A percentile compares a stretch with the other conserved stretches of the same genome.
phyloP scores from a whole-genome alignment of 108 stramenopile species.

The Nannochloropsis salina region DNA sequence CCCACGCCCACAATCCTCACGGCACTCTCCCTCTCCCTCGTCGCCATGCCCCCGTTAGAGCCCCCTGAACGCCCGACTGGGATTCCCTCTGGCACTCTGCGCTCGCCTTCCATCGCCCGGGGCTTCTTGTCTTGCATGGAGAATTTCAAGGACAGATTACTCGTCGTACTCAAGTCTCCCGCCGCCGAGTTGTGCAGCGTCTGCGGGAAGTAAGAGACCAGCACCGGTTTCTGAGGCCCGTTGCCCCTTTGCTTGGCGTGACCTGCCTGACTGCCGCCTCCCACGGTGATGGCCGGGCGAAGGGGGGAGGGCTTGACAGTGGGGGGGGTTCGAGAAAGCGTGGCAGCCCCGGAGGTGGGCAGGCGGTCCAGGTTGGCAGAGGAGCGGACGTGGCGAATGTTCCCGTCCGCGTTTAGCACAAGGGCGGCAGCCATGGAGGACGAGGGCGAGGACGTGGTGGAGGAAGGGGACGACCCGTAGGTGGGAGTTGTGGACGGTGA shows the following conservation, averaged over 20 bases:
- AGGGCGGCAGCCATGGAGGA: not conserved
- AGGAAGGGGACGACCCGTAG: not conserved
- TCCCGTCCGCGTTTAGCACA: not conserved
- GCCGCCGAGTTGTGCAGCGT: slow-evolving; percentile 6
- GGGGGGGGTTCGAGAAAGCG: not conserved
- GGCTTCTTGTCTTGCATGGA: not conserved
- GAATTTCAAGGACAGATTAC: slow-evolving; percentile 20
- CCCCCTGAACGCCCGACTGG: too few species aligned
- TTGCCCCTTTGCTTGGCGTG: not conserved
- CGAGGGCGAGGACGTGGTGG: not conserved
- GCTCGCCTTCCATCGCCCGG: not conserved
- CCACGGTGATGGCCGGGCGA: not conserved
- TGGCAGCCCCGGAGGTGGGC: not conserved
- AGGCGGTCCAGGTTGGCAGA: not conserved
- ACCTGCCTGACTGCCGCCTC: not conserved
- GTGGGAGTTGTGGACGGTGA: not conserved
- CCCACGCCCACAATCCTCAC: too few species aligned
- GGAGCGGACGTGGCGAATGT: slow-evolving; percentile 16
- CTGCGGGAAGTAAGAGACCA: slow-evolving; percentile 10
- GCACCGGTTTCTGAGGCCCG: not conserved
- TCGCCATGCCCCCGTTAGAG: too few species aligned
- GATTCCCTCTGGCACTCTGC: not conserved
- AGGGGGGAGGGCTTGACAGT: not conserved
- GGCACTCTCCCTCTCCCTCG: too few species aligned
- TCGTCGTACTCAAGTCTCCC: slow-evolving; percentile 1